A percentile compares a stretch with the other conserved stretches of the same genome.
Conservation (phyloP, 441 rosid genomes). For the Adansonia grandidieri region DNA sequence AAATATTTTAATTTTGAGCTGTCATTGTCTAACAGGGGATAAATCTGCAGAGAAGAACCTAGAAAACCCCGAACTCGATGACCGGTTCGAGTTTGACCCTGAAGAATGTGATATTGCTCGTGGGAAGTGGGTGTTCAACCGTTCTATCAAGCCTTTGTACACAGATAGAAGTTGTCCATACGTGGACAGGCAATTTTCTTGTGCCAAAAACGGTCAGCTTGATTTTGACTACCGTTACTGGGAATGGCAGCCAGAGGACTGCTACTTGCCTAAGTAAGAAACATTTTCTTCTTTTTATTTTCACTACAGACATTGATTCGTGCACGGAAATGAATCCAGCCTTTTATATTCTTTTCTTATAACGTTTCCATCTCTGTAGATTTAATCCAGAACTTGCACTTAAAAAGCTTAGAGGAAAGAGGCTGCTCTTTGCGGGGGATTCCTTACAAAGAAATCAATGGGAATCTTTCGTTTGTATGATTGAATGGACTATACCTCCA, state of each 20-base stretch:
- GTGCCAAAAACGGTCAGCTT: slow-evolving; percentile 64
- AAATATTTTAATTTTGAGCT: neutral
- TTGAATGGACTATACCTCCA: slow-evolving; percentile 71
- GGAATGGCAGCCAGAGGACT: slow-evolving; percentile 96
- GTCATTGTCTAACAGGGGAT: slow-evolving; percentile 38
- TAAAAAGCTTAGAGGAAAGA: slow-evolving; percentile 70
- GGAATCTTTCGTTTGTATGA: slow-evolving; percentile 89
- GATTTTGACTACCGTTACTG: slow-evolving; percentile 76
- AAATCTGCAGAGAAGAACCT: slow-evolving; percentile 34
- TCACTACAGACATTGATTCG: neutral
- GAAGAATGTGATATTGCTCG: slow-evolving; percentile 72
- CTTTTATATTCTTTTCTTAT: neutral
- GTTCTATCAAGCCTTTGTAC: slow-evolving; percentile 63
- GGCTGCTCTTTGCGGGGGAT: slow-evolving; percentile 80
- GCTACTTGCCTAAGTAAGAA: slow-evolving; percentile 70
- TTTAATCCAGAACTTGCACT: slow-evolving; percentile 70
- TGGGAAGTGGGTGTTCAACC: slow-evolving; percentile 83
- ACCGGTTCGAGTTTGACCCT: slow-evolving; percentile 76
- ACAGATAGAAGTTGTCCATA: slow-evolving; percentile 78
- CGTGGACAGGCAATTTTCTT: slow-evolving; percentile 74
- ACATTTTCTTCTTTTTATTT: neutral
- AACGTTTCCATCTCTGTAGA: slow-evolving; percentile 28
- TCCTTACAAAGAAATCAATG: slow-evolving; percentile 89
- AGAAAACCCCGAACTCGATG: slow-evolving; percentile 48
- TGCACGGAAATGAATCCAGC: neutral